These are phyloP conservation scores for Tolypocladium nubicola DNA, from an alignment of 2,329 filamentous ascomycete species.

Conservation along the genomic window DNA sequence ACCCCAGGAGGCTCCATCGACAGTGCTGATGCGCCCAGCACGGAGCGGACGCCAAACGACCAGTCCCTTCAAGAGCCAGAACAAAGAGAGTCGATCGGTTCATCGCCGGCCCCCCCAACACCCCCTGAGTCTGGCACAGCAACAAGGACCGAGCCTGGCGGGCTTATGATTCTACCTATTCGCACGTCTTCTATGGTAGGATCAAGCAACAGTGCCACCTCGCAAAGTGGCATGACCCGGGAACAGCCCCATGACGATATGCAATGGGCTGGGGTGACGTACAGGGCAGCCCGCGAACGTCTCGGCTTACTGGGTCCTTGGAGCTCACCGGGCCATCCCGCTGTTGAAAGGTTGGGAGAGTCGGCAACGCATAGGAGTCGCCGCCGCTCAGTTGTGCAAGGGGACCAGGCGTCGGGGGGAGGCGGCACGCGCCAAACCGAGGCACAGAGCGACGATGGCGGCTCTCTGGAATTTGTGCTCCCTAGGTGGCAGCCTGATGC, in stretches of 20 bases:
- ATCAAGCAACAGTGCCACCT: background rate
- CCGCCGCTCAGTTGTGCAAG: background rate
- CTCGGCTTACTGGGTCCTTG: background rate
- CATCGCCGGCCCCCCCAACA: background rate
- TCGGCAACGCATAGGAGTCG: background rate
- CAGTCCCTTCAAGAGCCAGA: background rate
- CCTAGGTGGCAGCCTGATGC: constrained; percentile 84
- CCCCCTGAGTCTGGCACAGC: background rate
- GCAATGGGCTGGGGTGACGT: background rate
- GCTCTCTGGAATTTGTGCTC: constrained; percentile 37
- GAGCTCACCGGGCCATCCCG: background rate
- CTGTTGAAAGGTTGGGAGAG: background rate
- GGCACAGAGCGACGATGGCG: background rate
- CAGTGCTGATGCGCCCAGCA: background rate
- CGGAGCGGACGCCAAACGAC: background rate
- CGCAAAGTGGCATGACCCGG: background rate
- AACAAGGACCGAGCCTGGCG: background rate
- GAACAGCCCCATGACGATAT: background rate
- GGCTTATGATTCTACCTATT: constrained; percentile 3
- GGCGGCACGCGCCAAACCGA: background rate
- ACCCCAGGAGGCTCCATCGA: background rate
- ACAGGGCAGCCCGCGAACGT: background rate
- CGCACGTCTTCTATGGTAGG: constrained; percentile 7
- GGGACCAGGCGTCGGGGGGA: background rate
- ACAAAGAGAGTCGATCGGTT: background rate